Evolutionary conservation across 192 early-diverging fungal genomes (phyloP).

Genomic region (Spinellus fusiger): DNA sequence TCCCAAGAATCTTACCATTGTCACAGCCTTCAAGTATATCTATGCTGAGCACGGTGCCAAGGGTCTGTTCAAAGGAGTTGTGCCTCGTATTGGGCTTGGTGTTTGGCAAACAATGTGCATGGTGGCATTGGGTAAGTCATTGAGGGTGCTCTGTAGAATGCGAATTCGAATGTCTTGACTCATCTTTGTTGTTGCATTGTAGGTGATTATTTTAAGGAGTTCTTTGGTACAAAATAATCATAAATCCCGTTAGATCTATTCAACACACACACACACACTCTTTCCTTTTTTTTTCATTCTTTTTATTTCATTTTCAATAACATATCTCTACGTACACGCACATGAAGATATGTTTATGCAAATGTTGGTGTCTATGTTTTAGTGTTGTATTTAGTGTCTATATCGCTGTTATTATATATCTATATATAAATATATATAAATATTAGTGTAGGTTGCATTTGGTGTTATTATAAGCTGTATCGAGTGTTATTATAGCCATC

Average conservation of each 20-base stretch:
- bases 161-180: neutral
- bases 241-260: neutral
- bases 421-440: too few species aligned
- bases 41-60: conserved; percentile 84
- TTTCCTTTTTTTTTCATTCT: neutral
- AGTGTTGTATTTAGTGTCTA: too few species aligned
- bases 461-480: too few species aligned
- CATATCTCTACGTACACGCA: too few species aligned
- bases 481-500: too few species aligned
- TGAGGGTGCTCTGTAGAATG: neutral
- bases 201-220: neutral
- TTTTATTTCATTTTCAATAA: too few species aligned
- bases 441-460: too few species aligned
- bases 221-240: neutral
- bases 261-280: too few species aligned
- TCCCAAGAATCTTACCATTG: conserved; percentile 90
- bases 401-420: too few species aligned
- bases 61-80: conserved; percentile 89
- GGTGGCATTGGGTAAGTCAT: conserved; percentile 67
- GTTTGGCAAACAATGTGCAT: conserved; percentile 90
- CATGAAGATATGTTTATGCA: too few species aligned
- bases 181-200: neutral
- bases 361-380: too few species aligned
- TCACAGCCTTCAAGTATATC: conserved; percentile 79
- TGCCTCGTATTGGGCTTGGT: conserved; percentile 72